Percentiles rank a stretch among this genome's conserved stretches.
These are phyloP conservation scores for Hanseniaspora pseudoguilliermondii DNA, from an alignment of 805 yeast genomes.

Conservation along the genomic window DNA sequence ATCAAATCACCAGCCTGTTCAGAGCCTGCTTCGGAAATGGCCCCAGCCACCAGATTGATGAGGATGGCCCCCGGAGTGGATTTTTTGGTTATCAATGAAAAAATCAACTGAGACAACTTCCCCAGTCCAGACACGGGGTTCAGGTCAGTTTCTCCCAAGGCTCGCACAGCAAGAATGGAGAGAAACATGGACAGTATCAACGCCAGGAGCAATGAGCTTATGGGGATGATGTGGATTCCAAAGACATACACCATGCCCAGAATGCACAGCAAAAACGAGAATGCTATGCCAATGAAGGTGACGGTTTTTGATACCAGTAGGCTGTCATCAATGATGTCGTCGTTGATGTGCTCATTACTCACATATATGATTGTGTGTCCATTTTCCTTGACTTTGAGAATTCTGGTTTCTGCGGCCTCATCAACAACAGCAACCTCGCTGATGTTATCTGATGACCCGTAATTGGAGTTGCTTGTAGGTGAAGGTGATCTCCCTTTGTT, in stretches of 20 bases:
- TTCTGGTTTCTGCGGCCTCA: slow-evolving; percentile 14
- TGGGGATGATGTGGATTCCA: slow-evolving; percentile 51
- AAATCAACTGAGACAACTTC: slow-evolving; percentile 75
- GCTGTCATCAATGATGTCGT: slow-evolving; percentile 28
- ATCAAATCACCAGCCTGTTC: slow-evolving; percentile 97
- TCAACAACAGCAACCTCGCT: not conserved
- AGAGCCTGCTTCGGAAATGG: slow-evolving; percentile 96
- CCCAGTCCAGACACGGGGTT: slow-evolving; percentile 97
- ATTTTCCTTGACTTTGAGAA: slow-evolving; percentile 12
- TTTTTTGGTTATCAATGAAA: slow-evolving; percentile 68
- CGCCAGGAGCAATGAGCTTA: slow-evolving; percentile 56
- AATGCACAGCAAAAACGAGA: slow-evolving; percentile 58
- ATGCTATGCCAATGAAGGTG: slow-evolving; percentile 48
- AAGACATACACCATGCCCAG: slow-evolving; percentile 54
- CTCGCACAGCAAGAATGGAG: slow-evolving; percentile 80
- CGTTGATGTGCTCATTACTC: slow-evolving; percentile 26
- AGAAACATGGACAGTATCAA: slow-evolving; percentile 63
- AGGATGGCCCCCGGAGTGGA: slow-evolving; percentile 69
- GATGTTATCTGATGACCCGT: not conserved
- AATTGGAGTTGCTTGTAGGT: not conserved
- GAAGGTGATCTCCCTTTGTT: not conserved
- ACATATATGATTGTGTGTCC: slow-evolving; percentile 22
- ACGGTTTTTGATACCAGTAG: slow-evolving; percentile 37
- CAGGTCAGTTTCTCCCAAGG: slow-evolving; percentile 90
- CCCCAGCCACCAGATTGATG: slow-evolving; percentile 85